Evolutionary conservation across 345 rosid genomes (phyloP), one percentile per base, ranked within the genome.

Genomic region (Salix caprea): DNA sequence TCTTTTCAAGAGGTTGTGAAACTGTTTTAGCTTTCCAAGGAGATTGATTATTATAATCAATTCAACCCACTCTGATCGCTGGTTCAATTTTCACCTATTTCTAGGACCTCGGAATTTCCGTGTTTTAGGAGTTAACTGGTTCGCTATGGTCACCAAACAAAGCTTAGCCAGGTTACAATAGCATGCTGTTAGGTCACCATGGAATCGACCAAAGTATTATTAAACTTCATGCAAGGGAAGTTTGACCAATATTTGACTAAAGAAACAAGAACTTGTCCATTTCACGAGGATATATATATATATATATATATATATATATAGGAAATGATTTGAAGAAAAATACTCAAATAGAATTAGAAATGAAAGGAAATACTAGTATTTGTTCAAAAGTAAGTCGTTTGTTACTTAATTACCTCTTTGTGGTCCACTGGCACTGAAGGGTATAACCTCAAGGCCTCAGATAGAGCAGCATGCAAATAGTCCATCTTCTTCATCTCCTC

Each of bases 391-490:
- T 1, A 16, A 23, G 9, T 21, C 10, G 12, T 21, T 7, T 0
- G 7, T 7, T 18, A 50, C 21, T 23, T 56, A n/a, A n/a, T 89
- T 87, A 96, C 99, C 97, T 96, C 98, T 77, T 96, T 96, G 87
- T 91, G 98, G 81, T 96, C 99, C 11, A 93, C 86, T 0, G 99
- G 99, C 23, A 96, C 99, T 0, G 99, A 96, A 84, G 99, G 99
- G 80, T 93, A 93, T 81, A 96, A 67, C 79, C 99, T 87, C 56
- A 96, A 87, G 80, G 97, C 87, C 81, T 96, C 99, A 21, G 99
- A 93, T 74, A 93, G 80, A 26, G 99, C 92, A 81, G 98, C 99
- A 64, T 92, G 99, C 74, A 96, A 76, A 77, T 93, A 96, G n/a
- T 96, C 91, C 99, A 96, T 96, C 88, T 82, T 93, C 87, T 92